These are phyloP conservation scores for Suhomyces canberraensis DNA, from an alignment of 805 yeast species.

Conservation along the genomic window DNA sequence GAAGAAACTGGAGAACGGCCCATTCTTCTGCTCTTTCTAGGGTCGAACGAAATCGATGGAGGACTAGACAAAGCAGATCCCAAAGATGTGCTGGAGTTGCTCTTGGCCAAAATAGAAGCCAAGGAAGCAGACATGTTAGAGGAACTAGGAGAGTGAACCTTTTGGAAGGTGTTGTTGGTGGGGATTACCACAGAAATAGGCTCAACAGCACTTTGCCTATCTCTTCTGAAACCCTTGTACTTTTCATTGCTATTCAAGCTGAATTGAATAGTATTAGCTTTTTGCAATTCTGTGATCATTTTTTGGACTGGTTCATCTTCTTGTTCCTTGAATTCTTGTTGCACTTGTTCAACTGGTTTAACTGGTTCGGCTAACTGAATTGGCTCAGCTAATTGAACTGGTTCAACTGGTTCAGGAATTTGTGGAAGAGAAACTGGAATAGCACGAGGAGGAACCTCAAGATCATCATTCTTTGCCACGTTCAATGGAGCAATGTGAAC, in stretches of 20 bases:
- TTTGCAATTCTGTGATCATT: slow-evolving; percentile 2
- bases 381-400: background rate
- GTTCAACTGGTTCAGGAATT: slow-evolving; percentile 8
- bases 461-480: slow-evolving; percentile 12
- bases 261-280: slow-evolving; percentile 18
- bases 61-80: slow-evolving; percentile 8
- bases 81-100: slow-evolving; percentile 6
- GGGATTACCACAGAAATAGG: slow-evolving; percentile 25
- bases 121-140: slow-evolving; percentile 12
- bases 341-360: background rate
- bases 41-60: slow-evolving; percentile 21
- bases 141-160: slow-evolving; percentile 6
- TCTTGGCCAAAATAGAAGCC: slow-evolving; percentile 9
- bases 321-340: background rate
- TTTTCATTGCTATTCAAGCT: slow-evolving; percentile 30
- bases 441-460: slow-evolving; percentile 4
- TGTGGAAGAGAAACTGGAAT: slow-evolving; percentile 12
- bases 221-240: slow-evolving; percentile 43
- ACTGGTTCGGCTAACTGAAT: too few species aligned
- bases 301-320: background rate
- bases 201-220: slow-evolving; percentile 16
- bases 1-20: slow-evolving; percentile 13
- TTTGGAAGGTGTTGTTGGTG: slow-evolving; percentile 6
- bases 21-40: slow-evolving; percentile 15
- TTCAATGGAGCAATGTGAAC: slow-evolving; percentile 27